Base-by-base conservation (phyloP, 768 basidiomycete species). In the Leccinum disarticulatum region DNA sequence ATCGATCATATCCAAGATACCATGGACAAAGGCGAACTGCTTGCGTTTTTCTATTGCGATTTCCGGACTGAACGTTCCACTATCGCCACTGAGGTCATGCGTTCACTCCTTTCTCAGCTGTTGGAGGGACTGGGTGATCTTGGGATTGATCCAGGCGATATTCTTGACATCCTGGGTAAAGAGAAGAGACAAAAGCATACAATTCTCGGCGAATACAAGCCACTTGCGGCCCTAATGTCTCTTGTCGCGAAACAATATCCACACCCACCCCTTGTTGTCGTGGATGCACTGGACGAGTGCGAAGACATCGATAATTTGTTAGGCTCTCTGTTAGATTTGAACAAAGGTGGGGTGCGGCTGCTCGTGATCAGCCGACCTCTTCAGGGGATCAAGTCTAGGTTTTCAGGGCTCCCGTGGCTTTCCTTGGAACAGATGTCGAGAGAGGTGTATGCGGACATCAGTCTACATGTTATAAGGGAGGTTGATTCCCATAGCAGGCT, bases 271-370 rank as follows among this genome's bases (percentile, higher is more conserved):
- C 19, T 58, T 7, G 1, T 65, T 1, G 49, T 61, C 3, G 52
- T 68, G 1, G 66, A 68, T 22, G 67, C 61, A 0, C 41, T 68
- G 0, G 67, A 68, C 19, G 66, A 67, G 52, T 67, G 67, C 41
- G 30, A 46, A n/a, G 56, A 64, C 9, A 3, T 64, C 6, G 49
- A 60, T 7, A n/a, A 22, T 0, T 54, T 64, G 14, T 41, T 66
- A 0, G 11, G 27, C 4, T 60, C 49, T 10, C 27, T 67, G 6
- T 1, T 2, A 0, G 38, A 33, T 6, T 15, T 64, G 56, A 27
- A 43, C 0, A 36, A 46, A 9, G 54, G 54, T 0, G 25, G 33
- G 1, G 14, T 66, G 10, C 61, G 59, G 8, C 25, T 66, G 2
- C 57, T 65, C 10, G 28, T 58, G 6, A 60, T 54, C 35, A 66